These are phyloP conservation scores for Leishmania turanica DNA, from an alignment of 208 protist genomes.

Conservation along the genomic window DNA sequence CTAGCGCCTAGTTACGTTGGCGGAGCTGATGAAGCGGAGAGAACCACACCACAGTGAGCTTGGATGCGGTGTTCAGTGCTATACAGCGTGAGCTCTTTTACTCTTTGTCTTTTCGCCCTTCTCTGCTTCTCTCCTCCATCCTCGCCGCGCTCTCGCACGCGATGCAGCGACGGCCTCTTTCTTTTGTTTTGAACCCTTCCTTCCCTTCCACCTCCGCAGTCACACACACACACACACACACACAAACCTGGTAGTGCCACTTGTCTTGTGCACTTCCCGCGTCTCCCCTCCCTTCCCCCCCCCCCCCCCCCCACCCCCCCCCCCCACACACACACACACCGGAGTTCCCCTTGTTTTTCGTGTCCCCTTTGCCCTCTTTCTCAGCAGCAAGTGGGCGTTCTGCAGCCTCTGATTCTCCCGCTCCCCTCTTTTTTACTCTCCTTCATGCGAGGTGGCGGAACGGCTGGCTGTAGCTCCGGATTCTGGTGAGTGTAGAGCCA, in stretches of 20 bases:
- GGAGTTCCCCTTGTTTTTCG: neutral
- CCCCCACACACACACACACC: no score
- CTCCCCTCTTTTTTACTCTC: neutral
- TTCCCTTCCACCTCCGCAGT: neutral
- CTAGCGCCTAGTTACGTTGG: neutral
- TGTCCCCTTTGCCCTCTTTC: neutral
- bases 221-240: neutral
- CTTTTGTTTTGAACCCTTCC: neutral
- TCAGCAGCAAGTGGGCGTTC: neutral
- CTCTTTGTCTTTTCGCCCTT: neutral
- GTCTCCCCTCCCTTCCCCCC: no score
- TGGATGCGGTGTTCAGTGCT: neutral
- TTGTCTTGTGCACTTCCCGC: neutral
- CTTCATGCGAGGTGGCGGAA: neutral
- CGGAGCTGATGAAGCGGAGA: neutral
- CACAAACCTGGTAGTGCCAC: neutral
- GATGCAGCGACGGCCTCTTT: neutral
- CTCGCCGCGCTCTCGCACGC: neutral
- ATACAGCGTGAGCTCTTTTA: neutral
- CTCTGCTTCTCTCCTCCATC: neutral
- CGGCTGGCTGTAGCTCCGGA: neutral
- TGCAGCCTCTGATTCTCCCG: neutral
- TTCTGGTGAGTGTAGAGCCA: neutral
- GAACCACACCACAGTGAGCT: neutral
- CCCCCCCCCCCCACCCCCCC: no score